These are phyloP conservation scores for Plasmodium coatneyi DNA, from an alignment of 169 alveolate genomes.

Conservation along the genomic window DNA sequence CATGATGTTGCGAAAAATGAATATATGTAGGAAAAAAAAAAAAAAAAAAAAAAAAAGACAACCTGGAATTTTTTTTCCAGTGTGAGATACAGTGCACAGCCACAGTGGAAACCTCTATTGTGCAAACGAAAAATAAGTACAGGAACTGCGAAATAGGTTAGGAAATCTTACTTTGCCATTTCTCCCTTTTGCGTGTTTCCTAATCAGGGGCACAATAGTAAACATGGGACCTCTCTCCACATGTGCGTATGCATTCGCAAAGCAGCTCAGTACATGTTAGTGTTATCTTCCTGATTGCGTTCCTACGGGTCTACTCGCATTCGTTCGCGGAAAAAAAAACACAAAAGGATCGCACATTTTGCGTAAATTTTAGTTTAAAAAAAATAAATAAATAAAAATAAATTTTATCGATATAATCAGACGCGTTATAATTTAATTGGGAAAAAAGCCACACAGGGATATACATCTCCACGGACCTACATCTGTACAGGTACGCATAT, in stretches of 20 bases:
- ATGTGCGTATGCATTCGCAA: background rate
- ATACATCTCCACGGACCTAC: background rate
- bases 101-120: background rate
- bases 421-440: background rate
- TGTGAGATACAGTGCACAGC: background rate
- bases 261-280: background rate
- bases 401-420: background rate
- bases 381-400: background rate
- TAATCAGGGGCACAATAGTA: background rate
- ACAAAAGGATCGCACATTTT: background rate
- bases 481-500: background rate
- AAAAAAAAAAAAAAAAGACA: slow-evolving; percentile 2
- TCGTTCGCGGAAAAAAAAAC: background rate
- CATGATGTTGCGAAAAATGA: background rate
- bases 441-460: background rate
- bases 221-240: background rate
- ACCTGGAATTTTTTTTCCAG: background rate
- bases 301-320: background rate
- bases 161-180: background rate
- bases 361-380: background rate
- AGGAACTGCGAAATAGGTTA: background rate
- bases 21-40: background rate
- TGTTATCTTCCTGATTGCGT: background rate
- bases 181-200: background rate
- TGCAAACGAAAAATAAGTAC: background rate